Evolutionary conservation across 805 yeast genomes (phyloP), one percentile per base, ranked within the genome.

Genomic region (Ogataea methanolica): DNA sequence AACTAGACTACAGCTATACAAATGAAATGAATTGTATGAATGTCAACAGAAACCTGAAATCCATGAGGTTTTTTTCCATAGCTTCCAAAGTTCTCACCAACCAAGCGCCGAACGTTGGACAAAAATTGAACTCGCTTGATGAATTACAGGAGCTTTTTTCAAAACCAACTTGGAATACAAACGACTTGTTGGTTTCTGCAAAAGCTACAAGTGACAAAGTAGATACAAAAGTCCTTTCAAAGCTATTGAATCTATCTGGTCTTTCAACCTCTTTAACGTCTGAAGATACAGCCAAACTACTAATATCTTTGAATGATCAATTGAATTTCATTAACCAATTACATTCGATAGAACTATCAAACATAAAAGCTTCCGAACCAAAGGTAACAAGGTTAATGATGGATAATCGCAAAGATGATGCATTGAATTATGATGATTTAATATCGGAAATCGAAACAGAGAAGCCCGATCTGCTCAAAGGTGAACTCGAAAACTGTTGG

Each of bases 181-280:
- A 49, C 26, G 59, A 61, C 42, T 42, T 55, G 31, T 23, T 64
- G 17, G 36, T 55, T 31, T 47, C 54, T 2, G 35, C 52, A 5
- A 45, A 47, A 1, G 46, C 51, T 7, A 31, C 45, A 4, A 44
- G 31, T 12, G 15, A 33, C 4, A 44, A 42, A 1, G 39, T 39
- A 14, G 56, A 57, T 21, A 36, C 44, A 6, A 42, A 44, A 7
- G 38, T 59, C 31, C 37, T 67, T 5, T 39, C 47, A 23, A 75
- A 68, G 38, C 56, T 80, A 41, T 55, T 78, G 33, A 67, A 68
- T 36, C 58, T 80, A 19, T 74, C 85, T 0, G 85, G 86, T 0
- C 53, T 82, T 5, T 69, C 74, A 3, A 54, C 64, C 9, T 49
- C 55, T 6, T 46, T 68, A 11, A 26, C 63, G 4, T 44, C 45